Conservation (phyloP, 2,329 filamentous ascomycete genomes). For the Venturia asperata region DNA sequence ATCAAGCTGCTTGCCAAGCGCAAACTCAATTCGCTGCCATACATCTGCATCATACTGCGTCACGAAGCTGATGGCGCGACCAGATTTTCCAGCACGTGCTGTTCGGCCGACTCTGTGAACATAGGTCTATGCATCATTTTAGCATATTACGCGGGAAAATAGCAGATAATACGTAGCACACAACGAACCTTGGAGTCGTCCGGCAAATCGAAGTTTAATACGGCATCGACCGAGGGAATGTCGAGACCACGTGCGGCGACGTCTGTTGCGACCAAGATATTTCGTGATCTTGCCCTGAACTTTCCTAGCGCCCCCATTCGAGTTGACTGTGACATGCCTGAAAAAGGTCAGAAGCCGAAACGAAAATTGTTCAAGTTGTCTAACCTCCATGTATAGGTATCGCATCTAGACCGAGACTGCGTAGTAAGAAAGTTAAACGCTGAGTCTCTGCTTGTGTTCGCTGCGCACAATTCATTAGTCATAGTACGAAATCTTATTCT, state of each 20-base stretch:
- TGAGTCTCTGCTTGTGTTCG: slow-evolving; percentile 82
- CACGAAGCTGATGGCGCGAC: slow-evolving; percentile 71
- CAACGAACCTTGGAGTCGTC: slow-evolving; percentile 58
- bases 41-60: slow-evolving; percentile 85
- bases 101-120: slow-evolving; percentile 86
- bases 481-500: no score
- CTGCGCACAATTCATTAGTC: no score
- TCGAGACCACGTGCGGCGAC: slow-evolving; percentile 90
- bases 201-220: slow-evolving; percentile 80
- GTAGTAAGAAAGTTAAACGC: slow-evolving; percentile 72
- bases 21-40: slow-evolving; percentile 72
- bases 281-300: slow-evolving; percentile 70
- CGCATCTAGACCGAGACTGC: slow-evolving; percentile 77
- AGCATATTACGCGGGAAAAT: background rate
- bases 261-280: slow-evolving; percentile 88
- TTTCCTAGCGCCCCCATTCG: slow-evolving; percentile 85
- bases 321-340: slow-evolving; percentile 66
- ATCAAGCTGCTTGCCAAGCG: slow-evolving; percentile 67
- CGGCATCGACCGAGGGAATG: slow-evolving; percentile 83
- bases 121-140: slow-evolving; percentile 51
- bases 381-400: slow-evolving; percentile 84
- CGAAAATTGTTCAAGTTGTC: no score
- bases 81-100: slow-evolving; percentile 76
- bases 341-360: background rate
- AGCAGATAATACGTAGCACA: no score